Base-by-base conservation (phyloP, 108 stramenopile genomes). In the Cylindrotheca closterium region DNA sequence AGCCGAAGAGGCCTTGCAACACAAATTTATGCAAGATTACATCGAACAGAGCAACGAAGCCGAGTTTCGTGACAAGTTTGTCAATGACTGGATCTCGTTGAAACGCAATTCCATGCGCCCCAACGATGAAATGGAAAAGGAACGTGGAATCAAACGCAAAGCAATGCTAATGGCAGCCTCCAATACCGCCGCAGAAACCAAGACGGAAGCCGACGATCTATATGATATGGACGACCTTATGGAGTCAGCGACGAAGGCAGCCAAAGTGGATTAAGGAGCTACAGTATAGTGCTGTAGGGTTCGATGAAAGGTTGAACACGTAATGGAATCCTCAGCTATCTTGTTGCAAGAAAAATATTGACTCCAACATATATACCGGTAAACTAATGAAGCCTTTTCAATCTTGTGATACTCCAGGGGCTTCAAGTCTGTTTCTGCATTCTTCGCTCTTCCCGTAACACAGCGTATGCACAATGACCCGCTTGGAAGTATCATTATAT, bases 81-180 rank as follows among this genome's bases (percentile, higher is more conserved):
- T 88, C 22, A 64, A 75, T 34, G 88, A 93, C 58, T 93, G 91
- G 91, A 81, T 82, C 2, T 32, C 69, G 37, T 53, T 93, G 60
- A 93, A 88, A 53, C 73, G 60, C 32, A 55, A 56, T 18, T 21
- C 68, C 34, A 55, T 68, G 70, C 21, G 50, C 29, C 57, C 70
- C 24, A 58, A 27, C 2, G 32, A 66, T 45, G 53, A 28, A 3
- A 55, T 68, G 31, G 69, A 58, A 55, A 56, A 27, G 34, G 66
- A 73, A 65, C 73, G 79, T 33, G 77, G 74, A 17, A 63, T 74
- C 47, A 89, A 86, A 55, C 75, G 88, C 47, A 89, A 84, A 55
- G 81, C 88, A 18, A 73, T 78, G 56, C 48, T 80, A 21, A 54
- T 81, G 49, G 79, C 65, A 12, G 84, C 80, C 4, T 68, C 74